Conservation (phyloP, 805 yeast genomes). For the Kluyveromyces nonfermentans region DNA sequence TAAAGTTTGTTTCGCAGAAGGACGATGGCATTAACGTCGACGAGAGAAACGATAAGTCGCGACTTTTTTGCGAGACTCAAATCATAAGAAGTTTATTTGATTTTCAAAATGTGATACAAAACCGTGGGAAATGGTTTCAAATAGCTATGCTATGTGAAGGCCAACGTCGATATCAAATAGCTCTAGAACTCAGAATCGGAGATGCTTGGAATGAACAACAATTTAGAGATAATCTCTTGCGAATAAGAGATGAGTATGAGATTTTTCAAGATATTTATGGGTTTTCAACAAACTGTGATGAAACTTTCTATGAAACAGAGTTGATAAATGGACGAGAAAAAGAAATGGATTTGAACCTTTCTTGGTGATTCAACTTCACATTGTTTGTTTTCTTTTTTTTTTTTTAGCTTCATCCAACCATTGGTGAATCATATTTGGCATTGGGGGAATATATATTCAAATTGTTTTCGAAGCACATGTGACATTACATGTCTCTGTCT, state of each 20-base stretch:
- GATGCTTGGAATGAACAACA: constrained; percentile 11
- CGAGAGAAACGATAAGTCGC: background rate
- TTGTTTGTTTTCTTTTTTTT: background rate
- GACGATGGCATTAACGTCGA: constrained; percentile 2
- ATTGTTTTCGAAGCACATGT: too few relatives aligned
- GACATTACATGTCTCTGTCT: background rate
- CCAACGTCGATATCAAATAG: constrained; percentile 6
- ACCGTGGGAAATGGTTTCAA: constrained; percentile 10
- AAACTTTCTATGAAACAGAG: background rate
- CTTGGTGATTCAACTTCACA: background rate
- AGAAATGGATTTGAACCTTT: background rate
- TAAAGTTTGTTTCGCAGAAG: constrained; percentile 12
- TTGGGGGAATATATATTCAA: background rate
- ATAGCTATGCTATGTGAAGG: constrained; percentile 14
- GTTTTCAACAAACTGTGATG: constrained; percentile 6
- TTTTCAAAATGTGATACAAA: constrained; percentile 11
- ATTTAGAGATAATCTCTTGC: constrained; percentile 19
- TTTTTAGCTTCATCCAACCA: too few relatives aligned
- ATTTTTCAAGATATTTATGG: constrained; percentile 21
- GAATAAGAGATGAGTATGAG: constrained; percentile 24
- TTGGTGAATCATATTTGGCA: background rate
- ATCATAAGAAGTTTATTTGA: constrained; percentile 12
- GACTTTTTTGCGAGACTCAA: constrained; percentile 14
- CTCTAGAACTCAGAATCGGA: constrained; percentile 15
- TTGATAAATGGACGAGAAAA: background rate